A percentile compares a stretch with the other conserved stretches of the same genome.
Conservation (phyloP, 768 basidiomycete genomes). For the Hericium erinaceus region DNA sequence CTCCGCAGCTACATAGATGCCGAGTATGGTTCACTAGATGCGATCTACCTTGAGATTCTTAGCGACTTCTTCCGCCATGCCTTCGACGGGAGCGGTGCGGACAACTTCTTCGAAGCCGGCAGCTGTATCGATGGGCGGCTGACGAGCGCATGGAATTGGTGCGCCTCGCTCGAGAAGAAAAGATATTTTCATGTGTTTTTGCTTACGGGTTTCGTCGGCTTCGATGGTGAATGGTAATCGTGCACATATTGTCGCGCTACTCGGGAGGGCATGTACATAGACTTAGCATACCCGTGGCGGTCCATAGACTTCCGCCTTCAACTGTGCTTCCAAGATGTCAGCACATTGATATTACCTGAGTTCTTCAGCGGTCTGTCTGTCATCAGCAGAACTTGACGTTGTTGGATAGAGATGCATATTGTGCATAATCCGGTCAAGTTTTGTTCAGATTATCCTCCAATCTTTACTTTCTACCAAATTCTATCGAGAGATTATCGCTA, state of each 20-base stretch:
- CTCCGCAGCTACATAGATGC: constrained; percentile 68
- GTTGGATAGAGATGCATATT: too few species aligned
- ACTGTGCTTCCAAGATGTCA: too few species aligned
- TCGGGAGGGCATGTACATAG: neutral
- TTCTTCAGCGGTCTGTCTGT: neutral
- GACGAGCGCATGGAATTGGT: constrained; percentile 93
- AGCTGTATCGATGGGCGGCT: constrained; percentile 77
- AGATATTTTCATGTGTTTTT: constrained; percentile 74
- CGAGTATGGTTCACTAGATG: constrained; percentile 73
- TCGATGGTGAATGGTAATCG: constrained; percentile 75
- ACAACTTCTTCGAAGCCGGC: constrained; percentile 85
- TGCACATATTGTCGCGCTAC: neutral
- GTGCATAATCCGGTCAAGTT: neutral
- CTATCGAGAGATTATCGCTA: neutral
- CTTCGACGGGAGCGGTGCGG: constrained; percentile 86
- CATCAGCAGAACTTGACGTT: too few species aligned
- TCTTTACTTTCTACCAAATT: neutral
- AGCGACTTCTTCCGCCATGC: constrained; percentile 83
- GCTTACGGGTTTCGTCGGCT: constrained; percentile 76
- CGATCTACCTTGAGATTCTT: constrained; percentile 60
- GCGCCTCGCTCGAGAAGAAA: constrained; percentile 78
- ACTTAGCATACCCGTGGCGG: neutral
- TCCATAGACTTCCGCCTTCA: neutral
- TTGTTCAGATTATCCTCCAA: neutral
- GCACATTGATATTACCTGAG: too few species aligned